A percentile compares a stretch with the other conserved stretches of the same genome.
Conservation (phyloP, 768 basidiomycete genomes). For the Brasilioporus rufonigricans region DNA sequence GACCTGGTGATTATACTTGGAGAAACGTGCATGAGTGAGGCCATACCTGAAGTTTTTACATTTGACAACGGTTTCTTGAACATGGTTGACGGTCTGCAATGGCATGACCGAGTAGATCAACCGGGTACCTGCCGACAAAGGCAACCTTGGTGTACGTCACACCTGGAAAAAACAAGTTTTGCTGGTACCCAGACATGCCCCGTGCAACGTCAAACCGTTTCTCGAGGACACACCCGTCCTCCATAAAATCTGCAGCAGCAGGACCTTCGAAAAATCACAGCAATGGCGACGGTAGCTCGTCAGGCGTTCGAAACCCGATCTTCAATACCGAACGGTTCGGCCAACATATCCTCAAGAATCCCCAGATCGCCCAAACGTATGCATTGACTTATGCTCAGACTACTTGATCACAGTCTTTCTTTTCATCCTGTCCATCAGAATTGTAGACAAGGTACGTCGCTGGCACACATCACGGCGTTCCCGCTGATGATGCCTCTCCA, state of each 20-base stretch:
- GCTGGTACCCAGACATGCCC: conserved; percentile 45
- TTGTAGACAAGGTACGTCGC: conserved; percentile 56
- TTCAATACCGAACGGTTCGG: conserved; percentile 96
- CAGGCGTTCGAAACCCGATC: conserved; percentile 72
- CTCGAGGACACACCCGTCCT: conserved; percentile 62
- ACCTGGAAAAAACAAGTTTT: background rate
- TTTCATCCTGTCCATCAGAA: conserved; percentile 33
- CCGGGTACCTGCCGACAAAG: conserved; percentile 11
- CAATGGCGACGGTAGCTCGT: conserved; percentile 35
- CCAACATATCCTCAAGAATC: conserved; percentile 97
- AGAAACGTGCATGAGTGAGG: background rate
- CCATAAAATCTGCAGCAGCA: conserved; percentile 41
- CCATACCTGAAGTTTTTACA: conserved; percentile 60
- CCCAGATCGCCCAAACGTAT: conserved; percentile 85
- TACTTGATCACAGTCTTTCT: conserved; percentile 12
- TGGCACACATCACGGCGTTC: background rate
- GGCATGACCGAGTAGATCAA: background rate
- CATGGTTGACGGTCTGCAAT: conserved; percentile 38
- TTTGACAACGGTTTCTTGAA: conserved; percentile 76
- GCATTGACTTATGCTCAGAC: conserved; percentile 30
- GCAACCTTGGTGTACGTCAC: conserved; percentile 2
- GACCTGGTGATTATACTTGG: background rate
- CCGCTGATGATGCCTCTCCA: conserved; percentile 30
- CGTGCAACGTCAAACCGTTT: conserved; percentile 77
- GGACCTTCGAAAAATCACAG: conserved; percentile 40